Percentiles rank a stretch among this genome's conserved stretches.
Evolutionary conservation across 768 basidiomycete genomes (phyloP).

Genomic region (Termitomyces sp.): DNA sequence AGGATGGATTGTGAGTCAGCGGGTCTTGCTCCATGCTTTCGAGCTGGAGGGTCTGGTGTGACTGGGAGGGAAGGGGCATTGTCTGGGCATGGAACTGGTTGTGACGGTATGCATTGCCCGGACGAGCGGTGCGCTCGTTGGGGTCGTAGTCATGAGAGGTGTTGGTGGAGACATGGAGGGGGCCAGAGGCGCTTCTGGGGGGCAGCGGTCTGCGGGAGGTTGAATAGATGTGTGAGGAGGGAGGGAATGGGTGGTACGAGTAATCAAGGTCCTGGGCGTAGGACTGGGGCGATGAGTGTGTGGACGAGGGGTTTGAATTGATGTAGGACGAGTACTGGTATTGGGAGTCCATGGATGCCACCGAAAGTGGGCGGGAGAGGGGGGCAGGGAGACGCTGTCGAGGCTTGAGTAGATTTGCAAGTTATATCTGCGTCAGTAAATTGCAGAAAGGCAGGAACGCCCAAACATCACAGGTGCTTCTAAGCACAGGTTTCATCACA

Average conservation of each 20-base stretch:
- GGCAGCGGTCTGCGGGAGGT: slow-evolving; percentile 15
- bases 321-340: slow-evolving; percentile 15
- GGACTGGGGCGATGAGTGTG: slow-evolving; percentile 18
- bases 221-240: slow-evolving; percentile 14
- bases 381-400: background rate
- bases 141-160: slow-evolving; percentile 34
- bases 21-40: slow-evolving; percentile 8
- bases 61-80: slow-evolving; percentile 13
- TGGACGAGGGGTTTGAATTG: slow-evolving; percentile 28
- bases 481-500: slow-evolving; percentile 18
- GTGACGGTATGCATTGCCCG: slow-evolving; percentile 41
- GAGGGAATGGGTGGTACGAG: slow-evolving; percentile 11
- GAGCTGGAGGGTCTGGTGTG: background rate
- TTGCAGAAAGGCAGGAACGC: slow-evolving; percentile 5
- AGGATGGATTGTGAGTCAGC: slow-evolving; percentile 1
- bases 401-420: background rate
- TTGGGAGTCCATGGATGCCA: slow-evolving; percentile 13
- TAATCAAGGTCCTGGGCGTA: slow-evolving; percentile 16
- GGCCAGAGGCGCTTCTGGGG: slow-evolving; percentile 13
- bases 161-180: slow-evolving; percentile 32
- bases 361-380: background rate
- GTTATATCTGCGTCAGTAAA: slow-evolving; percentile 5
- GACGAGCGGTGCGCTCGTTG: slow-evolving; percentile 44
- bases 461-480: slow-evolving; percentile 6
- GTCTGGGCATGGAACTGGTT: slow-evolving; percentile 32